Conservation (phyloP, 2,329 filamentous ascomycete genomes). For the Colletotrichum sp. region DNA sequence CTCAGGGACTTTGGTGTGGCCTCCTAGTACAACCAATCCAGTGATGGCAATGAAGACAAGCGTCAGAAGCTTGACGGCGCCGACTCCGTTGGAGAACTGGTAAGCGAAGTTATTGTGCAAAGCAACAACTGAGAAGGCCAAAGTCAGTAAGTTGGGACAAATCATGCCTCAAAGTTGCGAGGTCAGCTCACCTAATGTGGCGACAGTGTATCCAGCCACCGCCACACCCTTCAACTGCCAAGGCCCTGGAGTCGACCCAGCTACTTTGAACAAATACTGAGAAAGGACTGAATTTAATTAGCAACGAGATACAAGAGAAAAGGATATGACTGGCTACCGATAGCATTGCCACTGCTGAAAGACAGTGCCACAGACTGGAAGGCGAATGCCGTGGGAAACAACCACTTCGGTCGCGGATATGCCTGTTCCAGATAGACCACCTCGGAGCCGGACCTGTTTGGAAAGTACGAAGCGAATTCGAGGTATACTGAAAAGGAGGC, state of each 20-base stretch:
- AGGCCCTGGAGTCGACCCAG: constrained; percentile 49
- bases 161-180: background rate
- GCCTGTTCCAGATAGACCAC: constrained; percentile 73
- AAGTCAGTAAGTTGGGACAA: background rate
- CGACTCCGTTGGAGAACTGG: constrained; percentile 59
- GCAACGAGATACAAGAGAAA: background rate
- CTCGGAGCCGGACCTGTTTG: constrained; percentile 68
- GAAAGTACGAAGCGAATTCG: constrained; percentile 69
- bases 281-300: constrained; percentile 50
- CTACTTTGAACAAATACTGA: constrained; percentile 65
- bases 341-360: constrained; percentile 69
- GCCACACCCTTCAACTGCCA: constrained; percentile 74
- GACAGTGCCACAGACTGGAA: constrained; percentile 67
- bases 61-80: constrained; percentile 59
- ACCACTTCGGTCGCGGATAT: constrained; percentile 65
- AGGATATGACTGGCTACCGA: background rate
- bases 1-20: constrained; percentile 27
- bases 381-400: constrained; percentile 69
- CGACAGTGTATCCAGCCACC: constrained; percentile 65
- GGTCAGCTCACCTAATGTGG: constrained; percentile 29
- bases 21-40: background rate
- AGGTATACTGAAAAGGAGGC: constrained; percentile 60
- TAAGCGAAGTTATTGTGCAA: constrained; percentile 60
- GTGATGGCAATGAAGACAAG: background rate
- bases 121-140: background rate